These are phyloP conservation scores for Monosporascus sp. DNA, from an alignment of 2,329 filamentous ascomycete genomes.

Conservation along the genomic window DNA sequence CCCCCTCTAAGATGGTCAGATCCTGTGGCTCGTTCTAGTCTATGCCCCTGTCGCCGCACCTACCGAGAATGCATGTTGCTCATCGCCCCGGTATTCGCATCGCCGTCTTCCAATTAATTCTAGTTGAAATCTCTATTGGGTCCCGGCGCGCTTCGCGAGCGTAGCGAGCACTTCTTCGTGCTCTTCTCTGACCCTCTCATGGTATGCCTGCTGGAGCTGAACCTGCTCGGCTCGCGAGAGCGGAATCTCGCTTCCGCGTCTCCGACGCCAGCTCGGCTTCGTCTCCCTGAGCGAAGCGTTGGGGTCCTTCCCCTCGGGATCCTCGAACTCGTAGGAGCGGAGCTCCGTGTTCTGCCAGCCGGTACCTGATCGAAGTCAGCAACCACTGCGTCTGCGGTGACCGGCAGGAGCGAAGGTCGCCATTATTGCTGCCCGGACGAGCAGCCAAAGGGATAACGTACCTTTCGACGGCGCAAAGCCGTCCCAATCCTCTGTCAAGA, in stretches of 20 bases:
- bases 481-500: constrained; percentile 76
- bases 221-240: constrained; percentile 43
- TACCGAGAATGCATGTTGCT: constrained; percentile 2
- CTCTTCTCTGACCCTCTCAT: constrained; percentile 28
- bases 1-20: no score
- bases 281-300: constrained; percentile 46
- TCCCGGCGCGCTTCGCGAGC: not conserved
- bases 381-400: not conserved
- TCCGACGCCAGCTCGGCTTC: constrained; percentile 39
- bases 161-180: not conserved
- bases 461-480: constrained; percentile 43
- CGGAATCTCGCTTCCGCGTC: constrained; percentile 35
- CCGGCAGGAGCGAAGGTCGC: not conserved
- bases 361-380: constrained; percentile 47
- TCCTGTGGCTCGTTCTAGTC: no score
- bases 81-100: not conserved
- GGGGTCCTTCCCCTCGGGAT: constrained; percentile 43
- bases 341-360: constrained; percentile 72
- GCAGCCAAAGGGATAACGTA: constrained; percentile 22
- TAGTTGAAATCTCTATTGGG: not conserved
- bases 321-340: constrained; percentile 61
- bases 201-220: constrained; percentile 36
- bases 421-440: not conserved
- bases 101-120: not conserved
- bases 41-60: no score